These are phyloP conservation scores for Penicillium olsonii DNA, from an alignment of 2,329 filamentous ascomycete genomes.

Conservation along the genomic window DNA sequence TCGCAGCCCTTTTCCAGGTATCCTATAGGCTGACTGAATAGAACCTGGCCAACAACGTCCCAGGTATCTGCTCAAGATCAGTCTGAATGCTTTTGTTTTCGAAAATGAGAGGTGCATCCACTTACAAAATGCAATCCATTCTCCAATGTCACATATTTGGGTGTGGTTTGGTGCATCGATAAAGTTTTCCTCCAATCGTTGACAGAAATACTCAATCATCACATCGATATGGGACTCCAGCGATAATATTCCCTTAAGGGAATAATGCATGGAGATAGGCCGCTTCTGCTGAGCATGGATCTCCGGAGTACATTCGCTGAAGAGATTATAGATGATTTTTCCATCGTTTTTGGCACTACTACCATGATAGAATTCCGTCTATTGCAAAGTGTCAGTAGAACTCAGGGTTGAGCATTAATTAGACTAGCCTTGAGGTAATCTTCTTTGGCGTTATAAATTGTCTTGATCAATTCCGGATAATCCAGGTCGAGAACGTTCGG, in stretches of 20 bases:
- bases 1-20: slow-evolving; percentile 29
- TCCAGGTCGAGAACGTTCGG: slow-evolving; percentile 44
- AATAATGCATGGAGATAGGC: slow-evolving; percentile 42
- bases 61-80: slow-evolving; percentile 18
- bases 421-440: slow-evolving; percentile 23
- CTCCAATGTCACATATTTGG: slow-evolving; percentile 39
- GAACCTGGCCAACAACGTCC: slow-evolving; percentile 29
- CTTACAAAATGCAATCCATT: slow-evolving; percentile 47
- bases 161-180: slow-evolving; percentile 24
- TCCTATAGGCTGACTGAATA: slow-evolving; percentile 29
- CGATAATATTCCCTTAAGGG: slow-evolving; percentile 25
- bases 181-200: slow-evolving; percentile 36
- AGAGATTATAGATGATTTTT: slow-evolving; percentile 42
- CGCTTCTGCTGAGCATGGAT: slow-evolving; percentile 40
- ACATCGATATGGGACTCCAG: slow-evolving; percentile 31
- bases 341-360: slow-evolving; percentile 38
- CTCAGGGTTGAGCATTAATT: background rate
- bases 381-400: background rate
- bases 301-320: slow-evolving; percentile 37
- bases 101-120: background rate
- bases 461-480: slow-evolving; percentile 39
- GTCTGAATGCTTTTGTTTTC: background rate
- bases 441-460: slow-evolving; percentile 38
- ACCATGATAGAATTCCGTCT: slow-evolving; percentile 44
- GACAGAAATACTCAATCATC: slow-evolving; percentile 34